These are phyloP conservation scores for Ehretia macrophylla DNA, from an alignment of 257 asterid genomes.

Conservation along the genomic window DNA sequence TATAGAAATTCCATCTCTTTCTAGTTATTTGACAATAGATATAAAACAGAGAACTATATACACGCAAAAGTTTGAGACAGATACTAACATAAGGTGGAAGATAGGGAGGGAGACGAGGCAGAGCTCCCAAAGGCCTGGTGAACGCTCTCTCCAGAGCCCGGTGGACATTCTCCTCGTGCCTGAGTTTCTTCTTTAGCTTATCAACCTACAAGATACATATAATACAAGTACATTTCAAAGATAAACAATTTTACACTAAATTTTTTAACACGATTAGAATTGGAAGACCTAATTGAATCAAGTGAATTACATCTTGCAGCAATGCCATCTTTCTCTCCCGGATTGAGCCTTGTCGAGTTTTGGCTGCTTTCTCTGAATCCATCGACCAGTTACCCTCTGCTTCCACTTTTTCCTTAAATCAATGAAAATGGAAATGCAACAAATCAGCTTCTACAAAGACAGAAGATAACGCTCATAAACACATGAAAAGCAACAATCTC, in stretches of 20 bases:
- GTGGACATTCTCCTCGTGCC: slow-evolving; percentile 90
- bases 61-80: no score
- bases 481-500: slow-evolving; percentile 16
- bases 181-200: slow-evolving; percentile 76
- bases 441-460: slow-evolving; percentile 40
- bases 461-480: slow-evolving; percentile 19
- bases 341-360: slow-evolving; percentile 35
- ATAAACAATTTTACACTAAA: no score
- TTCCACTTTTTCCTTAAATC: slow-evolving; percentile 50
- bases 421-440: slow-evolving; percentile 24
- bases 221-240: no score
- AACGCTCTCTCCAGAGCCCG: slow-evolving; percentile 92
- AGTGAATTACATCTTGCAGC: slow-evolving; percentile 67
- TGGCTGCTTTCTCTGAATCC: slow-evolving; percentile 48
- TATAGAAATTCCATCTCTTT: no score
- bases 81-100: slow-evolving; percentile 73
- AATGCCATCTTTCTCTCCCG: slow-evolving; percentile 72
- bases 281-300: no score
- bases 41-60: no score
- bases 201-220: slow-evolving; percentile 57
- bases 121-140: slow-evolving; percentile 82
- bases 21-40: no score
- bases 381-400: slow-evolving; percentile 30
- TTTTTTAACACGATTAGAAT: neutral
- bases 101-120: slow-evolving; percentile 95